phyloP scores from a whole-genome alignment of 768 basidiomycete species.

The Pleurotus platypus region DNA sequence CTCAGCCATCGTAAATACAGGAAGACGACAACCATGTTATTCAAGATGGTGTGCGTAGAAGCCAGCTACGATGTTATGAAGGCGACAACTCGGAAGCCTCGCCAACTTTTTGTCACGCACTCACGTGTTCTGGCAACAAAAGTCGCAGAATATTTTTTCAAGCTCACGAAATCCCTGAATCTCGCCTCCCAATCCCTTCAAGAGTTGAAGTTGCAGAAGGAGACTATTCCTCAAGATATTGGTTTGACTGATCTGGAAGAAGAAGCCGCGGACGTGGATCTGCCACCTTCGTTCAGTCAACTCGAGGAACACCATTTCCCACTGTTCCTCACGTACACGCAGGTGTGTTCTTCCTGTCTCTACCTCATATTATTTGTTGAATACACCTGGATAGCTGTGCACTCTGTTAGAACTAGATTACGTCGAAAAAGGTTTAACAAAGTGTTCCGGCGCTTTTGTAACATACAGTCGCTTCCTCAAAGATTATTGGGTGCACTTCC shows the following conservation, averaged over 20 bases:
- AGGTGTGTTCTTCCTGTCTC: constrained; percentile 30
- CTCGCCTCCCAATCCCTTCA: constrained; percentile 29
- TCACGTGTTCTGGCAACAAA: constrained; percentile 61
- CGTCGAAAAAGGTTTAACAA: background rate
- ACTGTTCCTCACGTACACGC: constrained; percentile 64
- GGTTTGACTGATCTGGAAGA: constrained; percentile 40
- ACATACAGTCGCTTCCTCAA: constrained; percentile 44
- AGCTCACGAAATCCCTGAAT: constrained; percentile 42
- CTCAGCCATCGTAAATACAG: constrained; percentile 37
- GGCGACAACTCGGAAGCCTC: constrained; percentile 38
- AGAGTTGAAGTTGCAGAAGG: constrained; percentile 30
- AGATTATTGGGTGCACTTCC: constrained; percentile 59
- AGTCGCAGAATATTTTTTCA: constrained; percentile 61
- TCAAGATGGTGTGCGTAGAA: constrained; percentile 71
- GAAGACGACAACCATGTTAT: constrained; percentile 75
- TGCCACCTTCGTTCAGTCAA: constrained; percentile 52
- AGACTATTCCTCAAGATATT: constrained; percentile 12
- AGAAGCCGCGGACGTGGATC: constrained; percentile 31
- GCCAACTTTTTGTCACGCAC: constrained; percentile 73
- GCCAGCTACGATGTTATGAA: constrained; percentile 40
- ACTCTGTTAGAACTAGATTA: constrained; percentile 47
- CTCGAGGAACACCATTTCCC: constrained; percentile 64
- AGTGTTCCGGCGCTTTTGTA: constrained; percentile 23
- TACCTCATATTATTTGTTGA: background rate
- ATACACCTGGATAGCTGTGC: constrained; percentile 34